Percentiles rank a stretch among this genome's conserved stretches.
These are phyloP conservation scores for Coemansia sp. DNA, from an alignment of 371 early-diverging fungal genomes.

Conservation along the genomic window DNA sequence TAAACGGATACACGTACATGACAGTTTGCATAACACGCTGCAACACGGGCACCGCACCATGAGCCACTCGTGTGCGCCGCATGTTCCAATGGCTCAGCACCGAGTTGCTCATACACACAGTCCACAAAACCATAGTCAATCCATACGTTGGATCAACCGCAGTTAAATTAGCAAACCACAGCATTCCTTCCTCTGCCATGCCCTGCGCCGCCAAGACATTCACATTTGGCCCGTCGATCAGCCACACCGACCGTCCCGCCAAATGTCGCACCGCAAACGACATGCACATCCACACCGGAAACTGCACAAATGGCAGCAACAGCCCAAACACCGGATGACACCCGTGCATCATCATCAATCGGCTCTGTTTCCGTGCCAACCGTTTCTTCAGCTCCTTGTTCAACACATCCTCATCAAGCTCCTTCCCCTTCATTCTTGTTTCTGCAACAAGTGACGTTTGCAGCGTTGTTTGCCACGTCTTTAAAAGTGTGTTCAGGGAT, in stretches of 20 bases:
- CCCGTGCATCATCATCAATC: conserved; percentile 28
- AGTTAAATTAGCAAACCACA: conserved; percentile 37
- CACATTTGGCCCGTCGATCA: not conserved
- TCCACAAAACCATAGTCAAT: conserved; percentile 10
- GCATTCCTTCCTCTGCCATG: conserved; percentile 32
- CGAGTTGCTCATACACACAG: conserved; percentile 16
- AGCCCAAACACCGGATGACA: conserved; percentile 35
- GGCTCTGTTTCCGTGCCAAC: conserved; percentile 21
- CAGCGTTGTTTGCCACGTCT: conserved; percentile 15
- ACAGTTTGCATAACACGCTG: not conserved
- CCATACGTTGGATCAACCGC: conserved; percentile 13
- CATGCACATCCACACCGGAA: conserved; percentile 45
- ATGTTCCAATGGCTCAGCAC: not conserved
- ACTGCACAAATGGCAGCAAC: conserved; percentile 29
- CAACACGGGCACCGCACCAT: not conserved
- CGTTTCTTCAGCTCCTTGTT: not conserved
- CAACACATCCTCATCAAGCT: conserved; percentile 13
- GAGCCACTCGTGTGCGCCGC: too few species aligned
- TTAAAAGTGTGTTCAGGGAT: conserved; percentile 1
- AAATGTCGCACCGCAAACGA: conserved; percentile 32
- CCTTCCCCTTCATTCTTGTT: not conserved
- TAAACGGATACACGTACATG: not conserved
- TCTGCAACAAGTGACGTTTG: not conserved
- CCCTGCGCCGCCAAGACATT: conserved; percentile 14
- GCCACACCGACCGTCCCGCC: conserved; percentile 11